Conservation (phyloP, 768 basidiomycete species). For the Mycena chlorophos region DNA sequence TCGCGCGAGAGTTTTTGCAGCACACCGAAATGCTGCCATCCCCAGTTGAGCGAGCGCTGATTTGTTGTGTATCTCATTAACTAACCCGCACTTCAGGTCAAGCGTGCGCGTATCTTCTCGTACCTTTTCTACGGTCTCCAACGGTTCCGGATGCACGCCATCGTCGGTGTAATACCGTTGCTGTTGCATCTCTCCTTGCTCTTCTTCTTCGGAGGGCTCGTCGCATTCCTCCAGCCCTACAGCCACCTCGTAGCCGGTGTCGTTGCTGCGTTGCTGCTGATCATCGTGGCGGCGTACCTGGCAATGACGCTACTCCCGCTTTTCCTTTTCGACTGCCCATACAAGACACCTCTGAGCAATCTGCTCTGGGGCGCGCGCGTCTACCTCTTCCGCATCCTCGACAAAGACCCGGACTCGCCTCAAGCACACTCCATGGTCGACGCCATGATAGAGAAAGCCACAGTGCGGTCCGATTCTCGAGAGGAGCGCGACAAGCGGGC, state of each 20-base stretch:
- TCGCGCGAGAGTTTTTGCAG: slow-evolving; percentile 15
- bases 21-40: slow-evolving; percentile 14
- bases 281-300: slow-evolving; percentile 6
- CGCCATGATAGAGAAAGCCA: slow-evolving; percentile 15
- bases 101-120: too few relatives aligned
- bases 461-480: slow-evolving; percentile 9
- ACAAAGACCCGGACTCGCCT: slow-evolving; percentile 1
- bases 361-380: slow-evolving; percentile 14
- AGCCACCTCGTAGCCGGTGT: slow-evolving; percentile 8
- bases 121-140: too few relatives aligned
- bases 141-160: slow-evolving; percentile 20
- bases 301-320: slow-evolving; percentile 14
- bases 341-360: slow-evolving; percentile 15
- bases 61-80: too few relatives aligned
- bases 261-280: not conserved
- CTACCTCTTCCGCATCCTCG: slow-evolving; percentile 4
- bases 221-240: slow-evolving; percentile 15
- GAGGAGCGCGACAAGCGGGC: slow-evolving; percentile 18
- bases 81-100: slow-evolving; percentile 7
- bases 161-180: slow-evolving; percentile 14
- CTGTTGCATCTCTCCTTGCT: slow-evolving; percentile 20
- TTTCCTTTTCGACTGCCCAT: slow-evolving; percentile 12
- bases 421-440: slow-evolving; percentile 7
- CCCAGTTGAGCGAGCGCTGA: slow-evolving; percentile 17
- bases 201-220: slow-evolving; percentile 18